A percentile compares a stretch with the other conserved stretches of the same genome.
Conservation (phyloP, 768 basidiomycete genomes). For the Neoboletus brunneissimus region DNA sequence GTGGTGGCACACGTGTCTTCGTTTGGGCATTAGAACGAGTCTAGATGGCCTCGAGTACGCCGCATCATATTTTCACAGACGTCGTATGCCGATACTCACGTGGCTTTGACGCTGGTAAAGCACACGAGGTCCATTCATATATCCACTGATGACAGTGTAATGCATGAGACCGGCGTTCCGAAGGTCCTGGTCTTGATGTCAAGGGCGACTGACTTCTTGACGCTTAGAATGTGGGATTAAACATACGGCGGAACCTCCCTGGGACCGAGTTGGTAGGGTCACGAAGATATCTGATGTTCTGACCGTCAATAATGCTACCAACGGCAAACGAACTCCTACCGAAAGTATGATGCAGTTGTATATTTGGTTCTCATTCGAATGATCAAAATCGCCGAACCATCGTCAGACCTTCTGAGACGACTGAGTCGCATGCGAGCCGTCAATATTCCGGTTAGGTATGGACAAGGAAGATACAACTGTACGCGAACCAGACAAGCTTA, state of each 20-base stretch:
- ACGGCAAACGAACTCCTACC: neutral
- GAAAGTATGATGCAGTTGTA: neutral
- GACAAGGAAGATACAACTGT: neutral
- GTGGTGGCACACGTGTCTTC: neutral
- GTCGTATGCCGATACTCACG: neutral
- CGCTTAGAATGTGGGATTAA: neutral
- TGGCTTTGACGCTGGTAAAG: neutral
- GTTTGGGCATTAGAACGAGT: neutral
- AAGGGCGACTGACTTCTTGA: neutral
- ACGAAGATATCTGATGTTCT: neutral
- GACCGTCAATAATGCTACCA: neutral
- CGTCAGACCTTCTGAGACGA: neutral
- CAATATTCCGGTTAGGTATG: neutral
- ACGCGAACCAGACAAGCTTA: neutral
- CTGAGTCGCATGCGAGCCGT: neutral
- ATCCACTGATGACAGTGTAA: neutral
- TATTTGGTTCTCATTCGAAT: neutral
- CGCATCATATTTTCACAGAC: conserved; percentile 3
- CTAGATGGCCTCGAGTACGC: conserved; percentile 4
- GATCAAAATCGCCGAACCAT: neutral
- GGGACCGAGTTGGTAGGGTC: neutral
- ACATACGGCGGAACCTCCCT: neutral
- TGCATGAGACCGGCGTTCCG: too few species aligned
- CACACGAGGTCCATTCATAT: neutral
- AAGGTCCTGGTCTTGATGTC: neutral